Evolutionary conservation across 305 asterid genomes (phyloP).

Genomic region (Andrographis paniculata): DNA sequence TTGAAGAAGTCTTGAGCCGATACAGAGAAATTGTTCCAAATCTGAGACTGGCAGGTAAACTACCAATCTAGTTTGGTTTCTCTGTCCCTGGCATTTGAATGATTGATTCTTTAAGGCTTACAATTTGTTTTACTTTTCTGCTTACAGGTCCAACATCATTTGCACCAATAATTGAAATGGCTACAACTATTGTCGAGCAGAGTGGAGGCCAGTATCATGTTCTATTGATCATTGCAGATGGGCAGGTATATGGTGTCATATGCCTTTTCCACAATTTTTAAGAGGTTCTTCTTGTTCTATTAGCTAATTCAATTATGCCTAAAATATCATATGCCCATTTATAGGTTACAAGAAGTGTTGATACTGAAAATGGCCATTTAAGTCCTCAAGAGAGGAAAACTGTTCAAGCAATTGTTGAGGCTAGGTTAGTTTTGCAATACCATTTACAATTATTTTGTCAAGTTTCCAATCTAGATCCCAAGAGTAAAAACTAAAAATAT

Average conservation of each 20-base stretch:
- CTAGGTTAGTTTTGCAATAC: conserved; percentile 44
- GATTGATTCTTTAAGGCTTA: conserved; percentile 11
- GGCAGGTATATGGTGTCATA: conserved; percentile 51
- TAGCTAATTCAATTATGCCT: conserved; percentile 3
- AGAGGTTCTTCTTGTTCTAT: conserved; percentile 17
- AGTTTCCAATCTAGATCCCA: conserved; percentile 7
- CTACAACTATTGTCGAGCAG: conserved; percentile 78
- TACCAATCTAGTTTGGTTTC: conserved; percentile 8
- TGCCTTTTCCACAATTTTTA: conserved; percentile 8
- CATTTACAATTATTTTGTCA: conserved; percentile 4
- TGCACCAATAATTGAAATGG: conserved; percentile 92
- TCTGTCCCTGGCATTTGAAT: conserved; percentile 10
- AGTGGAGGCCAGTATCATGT: conserved; percentile 98
- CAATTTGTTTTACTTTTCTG: conserved; percentile 18
- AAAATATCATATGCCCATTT: conserved; percentile 12
- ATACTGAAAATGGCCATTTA: conserved; percentile 67
- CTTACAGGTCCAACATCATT: conserved; percentile 97
- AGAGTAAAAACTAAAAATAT: conserved; percentile 6
- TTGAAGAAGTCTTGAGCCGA: conserved; percentile 73
- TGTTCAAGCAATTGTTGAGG: conserved; percentile 84
- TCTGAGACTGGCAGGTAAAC: conserved; percentile 74
- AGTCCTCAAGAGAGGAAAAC: conserved; percentile 93
- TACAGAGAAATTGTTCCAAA: conserved; percentile 77
- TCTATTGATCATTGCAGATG: conserved; percentile 85
- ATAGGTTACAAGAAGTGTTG: conserved; percentile 94